phyloP scores from a whole-genome alignment of 345 rosid genomes.

The Xanthoceras sorbifolium region DNA sequence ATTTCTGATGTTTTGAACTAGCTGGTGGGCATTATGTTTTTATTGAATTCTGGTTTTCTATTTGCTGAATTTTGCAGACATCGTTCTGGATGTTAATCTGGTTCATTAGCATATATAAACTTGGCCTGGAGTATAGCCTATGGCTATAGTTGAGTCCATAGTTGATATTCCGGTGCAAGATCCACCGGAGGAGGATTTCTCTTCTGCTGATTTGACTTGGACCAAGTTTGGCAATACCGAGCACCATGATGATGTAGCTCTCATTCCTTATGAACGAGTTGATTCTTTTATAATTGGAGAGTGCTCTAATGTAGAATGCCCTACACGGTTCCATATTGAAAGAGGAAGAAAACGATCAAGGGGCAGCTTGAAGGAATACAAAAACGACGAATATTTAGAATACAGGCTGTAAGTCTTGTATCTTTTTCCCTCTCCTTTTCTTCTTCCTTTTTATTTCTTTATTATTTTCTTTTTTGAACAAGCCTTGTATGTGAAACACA shows the following conservation, averaged over 20 bases:
- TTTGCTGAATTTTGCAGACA: conserved; percentile 16
- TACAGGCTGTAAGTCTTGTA: conserved; percentile 61
- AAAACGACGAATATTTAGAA: conserved; percentile 78
- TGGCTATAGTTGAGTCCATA: conserved; percentile 62
- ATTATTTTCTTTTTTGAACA: too few species aligned
- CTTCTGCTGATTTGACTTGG: conserved; percentile 74
- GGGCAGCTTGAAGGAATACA: conserved; percentile 75
- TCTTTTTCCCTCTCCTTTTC: background rate
- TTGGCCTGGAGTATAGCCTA: conserved; percentile 11
- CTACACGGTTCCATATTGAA: conserved; percentile 86
- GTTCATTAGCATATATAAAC: background rate
- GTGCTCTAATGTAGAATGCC: conserved; percentile 75
- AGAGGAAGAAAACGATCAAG: conserved; percentile 71
- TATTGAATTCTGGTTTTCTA: background rate
- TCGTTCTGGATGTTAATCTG: conserved; percentile 10
- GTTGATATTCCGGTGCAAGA: conserved; percentile 66
- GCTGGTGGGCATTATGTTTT: too few species aligned
- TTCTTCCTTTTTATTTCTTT: too few species aligned
- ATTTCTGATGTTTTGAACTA: background rate
- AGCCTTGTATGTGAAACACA: background rate
- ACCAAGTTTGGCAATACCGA: conserved; percentile 74
- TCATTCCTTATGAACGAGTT: conserved; percentile 70
- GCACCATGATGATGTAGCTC: conserved; percentile 76
- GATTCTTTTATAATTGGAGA: conserved; percentile 84
- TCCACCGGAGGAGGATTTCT: conserved; percentile 74